These are phyloP conservation scores for Eragrostis tef DNA, from an alignment of 202 grass and related monocot species.

Conservation along the genomic window DNA sequence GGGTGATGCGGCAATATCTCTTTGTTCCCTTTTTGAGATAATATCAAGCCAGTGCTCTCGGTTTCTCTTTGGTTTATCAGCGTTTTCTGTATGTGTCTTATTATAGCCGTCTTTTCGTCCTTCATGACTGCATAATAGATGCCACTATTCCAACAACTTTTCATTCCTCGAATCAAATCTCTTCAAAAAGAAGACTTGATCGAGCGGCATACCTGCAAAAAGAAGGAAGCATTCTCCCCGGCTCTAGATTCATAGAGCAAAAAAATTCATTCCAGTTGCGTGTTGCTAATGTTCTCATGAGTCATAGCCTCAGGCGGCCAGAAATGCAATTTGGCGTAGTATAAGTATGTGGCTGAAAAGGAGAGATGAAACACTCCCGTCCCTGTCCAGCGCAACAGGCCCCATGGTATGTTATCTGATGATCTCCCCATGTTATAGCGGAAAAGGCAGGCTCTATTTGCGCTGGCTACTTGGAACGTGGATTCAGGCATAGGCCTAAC, in stretches of 20 bases:
- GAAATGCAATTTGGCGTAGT: too few species aligned
- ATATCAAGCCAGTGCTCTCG: too few species aligned
- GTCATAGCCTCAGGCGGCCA: not conserved
- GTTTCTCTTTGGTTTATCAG: too few species aligned
- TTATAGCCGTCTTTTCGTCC: not conserved
- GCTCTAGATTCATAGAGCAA: not conserved
- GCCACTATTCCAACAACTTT: not conserved
- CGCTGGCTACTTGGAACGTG: not conserved
- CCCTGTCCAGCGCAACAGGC: not conserved
- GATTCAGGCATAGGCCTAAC: not conserved
- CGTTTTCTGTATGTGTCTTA: too few species aligned
- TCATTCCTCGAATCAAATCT: not conserved
- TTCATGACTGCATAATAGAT: not conserved
- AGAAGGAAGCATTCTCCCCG: not conserved
- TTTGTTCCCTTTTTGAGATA: too few species aligned
- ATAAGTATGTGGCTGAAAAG: too few species aligned
- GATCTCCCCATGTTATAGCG: not conserved
- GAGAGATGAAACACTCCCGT: not conserved
- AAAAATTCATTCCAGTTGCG: not conserved
- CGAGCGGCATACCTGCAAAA: not conserved
- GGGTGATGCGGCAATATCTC: too few species aligned
- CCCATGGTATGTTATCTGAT: too few species aligned
- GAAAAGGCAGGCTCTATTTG: conserved; percentile 6
- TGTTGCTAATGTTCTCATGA: not conserved
- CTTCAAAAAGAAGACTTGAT: not conserved